A percentile compares a stretch with the other conserved stretches of the same genome.
phyloP scores from a whole-genome alignment of 2,329 filamentous ascomycete species.

The Penicillium fuscoglaucum region DNA sequence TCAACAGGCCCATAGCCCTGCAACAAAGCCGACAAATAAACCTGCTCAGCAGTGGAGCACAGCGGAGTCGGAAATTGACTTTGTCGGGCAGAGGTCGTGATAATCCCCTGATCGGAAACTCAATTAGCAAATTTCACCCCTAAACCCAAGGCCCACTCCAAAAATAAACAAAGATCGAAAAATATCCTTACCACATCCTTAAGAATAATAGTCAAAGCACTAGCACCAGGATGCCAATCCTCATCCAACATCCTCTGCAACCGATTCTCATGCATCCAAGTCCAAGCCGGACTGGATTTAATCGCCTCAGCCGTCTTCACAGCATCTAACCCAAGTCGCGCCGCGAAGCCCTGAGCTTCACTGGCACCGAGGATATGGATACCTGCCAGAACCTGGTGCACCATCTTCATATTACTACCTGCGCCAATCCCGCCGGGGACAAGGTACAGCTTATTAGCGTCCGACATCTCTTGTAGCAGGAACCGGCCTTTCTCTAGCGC shows the following conservation, averaged over 20 bases:
- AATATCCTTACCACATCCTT: constrained; percentile 53
- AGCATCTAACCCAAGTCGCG: constrained; percentile 56
- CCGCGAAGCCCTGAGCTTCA: constrained; percentile 62
- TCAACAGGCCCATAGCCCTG: constrained; percentile 58
- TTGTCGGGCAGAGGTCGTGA: constrained; percentile 64
- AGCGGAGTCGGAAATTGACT: constrained; percentile 61
- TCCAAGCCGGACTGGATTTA: constrained; percentile 52
- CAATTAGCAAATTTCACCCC: neutral
- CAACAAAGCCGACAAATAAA: constrained; percentile 61
- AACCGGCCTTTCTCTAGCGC: constrained; percentile 59
- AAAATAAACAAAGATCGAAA: neutral
- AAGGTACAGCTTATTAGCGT: constrained; percentile 59
- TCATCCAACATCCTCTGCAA: constrained; percentile 56
- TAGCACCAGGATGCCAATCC: constrained; percentile 56
- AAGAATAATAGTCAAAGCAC: constrained; percentile 60
- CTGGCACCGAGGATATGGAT: constrained; percentile 62
- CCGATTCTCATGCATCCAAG: constrained; percentile 64
- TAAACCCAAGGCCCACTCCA: neutral
- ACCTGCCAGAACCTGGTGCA: constrained; percentile 64
- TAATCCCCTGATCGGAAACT: constrained; percentile 53
- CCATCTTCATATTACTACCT: constrained; percentile 63
- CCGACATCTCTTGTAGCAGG: constrained; percentile 64
- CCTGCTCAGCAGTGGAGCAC: constrained; percentile 63
- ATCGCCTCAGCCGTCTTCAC: constrained; percentile 47
- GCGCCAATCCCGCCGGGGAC: constrained; percentile 62